phyloP scores from a whole-genome alignment of 2,329 filamentous ascomycete species.

The Trichothecium roseum region DNA sequence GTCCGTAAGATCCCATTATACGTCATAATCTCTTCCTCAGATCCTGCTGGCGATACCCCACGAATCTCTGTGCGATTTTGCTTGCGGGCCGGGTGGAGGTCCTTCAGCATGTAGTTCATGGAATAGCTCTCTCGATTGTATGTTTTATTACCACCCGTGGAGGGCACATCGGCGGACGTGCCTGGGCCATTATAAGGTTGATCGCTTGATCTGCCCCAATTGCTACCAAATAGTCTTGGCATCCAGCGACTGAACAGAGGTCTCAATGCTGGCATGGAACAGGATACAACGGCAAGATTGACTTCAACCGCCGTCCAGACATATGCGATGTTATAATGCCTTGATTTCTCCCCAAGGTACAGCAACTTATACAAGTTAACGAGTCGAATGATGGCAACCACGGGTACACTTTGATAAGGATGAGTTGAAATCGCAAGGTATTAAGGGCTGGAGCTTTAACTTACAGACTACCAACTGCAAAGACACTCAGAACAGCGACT shows the following conservation, averaged over 20 bases:
- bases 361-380: conserved; percentile 14
- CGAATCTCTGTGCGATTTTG: conserved; percentile 20
- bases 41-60: conserved; percentile 19
- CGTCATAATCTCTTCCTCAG: conserved; percentile 27
- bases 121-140: conserved; percentile 6
- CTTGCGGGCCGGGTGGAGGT: conserved; percentile 12
- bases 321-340: conserved; percentile 20
- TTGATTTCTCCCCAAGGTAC: conserved; percentile 7
- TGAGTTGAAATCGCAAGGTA: background rate
- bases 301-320: conserved; percentile 21
- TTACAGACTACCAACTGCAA: conserved; percentile 25
- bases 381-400: conserved; percentile 21
- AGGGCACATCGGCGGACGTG: too few relatives aligned
- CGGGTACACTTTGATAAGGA: conserved; percentile 15
- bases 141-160: conserved; percentile 6
- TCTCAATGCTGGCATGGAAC: conserved; percentile 22
- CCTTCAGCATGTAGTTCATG: conserved; percentile 12
- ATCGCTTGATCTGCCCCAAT: conserved; percentile 1
- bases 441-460: conserved; percentile 7
- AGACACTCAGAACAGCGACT: conserved; percentile 26
- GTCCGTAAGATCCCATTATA: conserved; percentile 27
- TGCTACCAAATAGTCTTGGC: conserved; percentile 18
- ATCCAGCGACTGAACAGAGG: conserved; percentile 22
- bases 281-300: conserved; percentile 26
- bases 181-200: conserved; percentile 4